Evolutionary conservation across 176 grass and related monocot genomes (phyloP), one percentile per base, ranked within the genome.

Genomic region (Olyra latifolia): DNA sequence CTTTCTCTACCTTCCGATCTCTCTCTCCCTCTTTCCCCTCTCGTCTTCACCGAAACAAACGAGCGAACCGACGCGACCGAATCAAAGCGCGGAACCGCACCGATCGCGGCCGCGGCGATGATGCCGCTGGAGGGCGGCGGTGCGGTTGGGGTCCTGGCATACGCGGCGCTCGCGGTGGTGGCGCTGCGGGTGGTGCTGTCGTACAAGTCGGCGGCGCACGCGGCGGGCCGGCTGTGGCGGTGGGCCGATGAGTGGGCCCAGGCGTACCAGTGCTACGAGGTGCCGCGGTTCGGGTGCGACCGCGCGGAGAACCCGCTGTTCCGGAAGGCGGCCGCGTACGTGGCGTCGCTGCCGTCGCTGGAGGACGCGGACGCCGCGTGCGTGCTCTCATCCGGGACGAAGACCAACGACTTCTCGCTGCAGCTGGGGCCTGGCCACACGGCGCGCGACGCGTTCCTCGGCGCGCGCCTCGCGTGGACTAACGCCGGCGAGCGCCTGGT

Each of bases 221-320:
- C 80, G 67, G 7, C 79, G 3, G 32, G 78, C 11, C 80, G 93
- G 57, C 79, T 85, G 67, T 99, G 97, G 93, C 87, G 87, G 19
- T 81, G 86, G 79, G 81, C 73, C 4, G 93, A 95, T 74, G 97
- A 96, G 84, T 72, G 86, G 77, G 67, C 84, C 20, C 97, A 99
- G 66, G 97, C 81, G 22, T 99, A 96, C 82, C 97, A 99, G 87
- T 67, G 81, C 82, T 99, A 91, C 91, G 97, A 99, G 77, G 88
- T 99, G 69, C 93, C 88, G 24, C 83, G 89, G 16, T 53, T 69
- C 82, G 74, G 15, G 49, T 54, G 20, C 13, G 67, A 50, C 62
- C 87, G 53, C 3, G 69, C 74, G 59, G 97, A 99, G 75, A 99
- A 99, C 72, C 93, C 97, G 24, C 75, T 99, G 53, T 93, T 95